Percentiles rank a stretch among this genome's conserved stretches.
These are phyloP conservation scores for Lachnellula hyalina DNA, from an alignment of 2,329 filamentous ascomycete species.

Conservation along the genomic window DNA sequence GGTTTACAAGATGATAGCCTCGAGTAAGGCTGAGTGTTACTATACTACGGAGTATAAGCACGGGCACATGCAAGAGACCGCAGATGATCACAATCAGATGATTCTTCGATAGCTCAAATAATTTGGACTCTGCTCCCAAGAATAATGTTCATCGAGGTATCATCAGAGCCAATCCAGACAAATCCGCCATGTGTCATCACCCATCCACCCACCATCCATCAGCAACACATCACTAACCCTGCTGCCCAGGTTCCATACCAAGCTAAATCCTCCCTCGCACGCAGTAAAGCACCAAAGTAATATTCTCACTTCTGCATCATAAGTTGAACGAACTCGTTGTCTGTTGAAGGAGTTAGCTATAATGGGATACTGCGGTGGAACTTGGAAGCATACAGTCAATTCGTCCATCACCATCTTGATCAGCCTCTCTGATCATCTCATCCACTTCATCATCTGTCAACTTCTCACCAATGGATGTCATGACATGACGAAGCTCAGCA, in stretches of 20 bases:
- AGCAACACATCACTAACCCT: slow-evolving; percentile 5
- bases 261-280: slow-evolving; percentile 15
- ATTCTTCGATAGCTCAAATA: no score
- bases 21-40: no score
- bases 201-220: slow-evolving; percentile 6
- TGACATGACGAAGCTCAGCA: slow-evolving; percentile 81
- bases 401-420: slow-evolving; percentile 82
- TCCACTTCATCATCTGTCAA: slow-evolving; percentile 86
- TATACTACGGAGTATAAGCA: no score
- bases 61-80: no score
- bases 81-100: no score
- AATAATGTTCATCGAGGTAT: slow-evolving; percentile 21
- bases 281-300: slow-evolving; percentile 9
- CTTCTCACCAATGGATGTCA: slow-evolving; percentile 90
- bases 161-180: slow-evolving; percentile 14
- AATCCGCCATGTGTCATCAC: slow-evolving; percentile 9
- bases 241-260: slow-evolving; percentile 14
- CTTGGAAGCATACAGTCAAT: slow-evolving; percentile 66
- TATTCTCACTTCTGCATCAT: slow-evolving; percentile 83
- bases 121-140: slow-evolving; percentile 5
- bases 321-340: slow-evolving; percentile 89
- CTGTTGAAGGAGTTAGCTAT: slow-evolving; percentile 40
- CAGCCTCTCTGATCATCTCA: slow-evolving; percentile 88
- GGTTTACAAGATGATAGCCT: no score
- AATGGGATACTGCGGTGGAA: no score